Percentiles rank a stretch among this genome's conserved stretches.
Conservation (phyloP, 2,329 filamentous ascomycete species). For the Claviceps sorghi region DNA sequence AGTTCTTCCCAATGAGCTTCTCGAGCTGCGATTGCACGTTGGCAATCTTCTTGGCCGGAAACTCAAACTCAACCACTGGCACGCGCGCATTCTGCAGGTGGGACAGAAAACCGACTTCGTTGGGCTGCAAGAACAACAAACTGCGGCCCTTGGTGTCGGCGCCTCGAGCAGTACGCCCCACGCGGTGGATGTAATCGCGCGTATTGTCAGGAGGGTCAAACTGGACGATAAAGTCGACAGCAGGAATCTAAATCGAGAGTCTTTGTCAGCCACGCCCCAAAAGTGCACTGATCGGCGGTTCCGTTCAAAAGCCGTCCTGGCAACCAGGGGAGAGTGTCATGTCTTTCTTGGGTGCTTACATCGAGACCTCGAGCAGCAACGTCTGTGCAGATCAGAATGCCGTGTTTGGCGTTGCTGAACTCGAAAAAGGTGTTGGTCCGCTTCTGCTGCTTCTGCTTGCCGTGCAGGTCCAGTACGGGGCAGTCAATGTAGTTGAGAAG, state of each 20-base stretch:
- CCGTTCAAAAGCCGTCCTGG: not conserved
- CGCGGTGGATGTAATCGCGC: conserved; percentile 85
- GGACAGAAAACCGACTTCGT: conserved; percentile 80
- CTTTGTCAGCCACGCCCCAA: not conserved
- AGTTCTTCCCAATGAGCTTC: conserved; percentile 87
- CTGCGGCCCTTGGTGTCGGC: conserved; percentile 71
- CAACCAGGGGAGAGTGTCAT: not conserved
- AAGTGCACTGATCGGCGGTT: not conserved
- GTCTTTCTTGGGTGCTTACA: conserved; percentile 30
- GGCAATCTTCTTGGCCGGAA: conserved; percentile 80
- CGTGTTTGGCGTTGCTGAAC: conserved; percentile 62
- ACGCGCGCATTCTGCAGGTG: conserved; percentile 85
- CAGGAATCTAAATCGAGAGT: conserved; percentile 49
- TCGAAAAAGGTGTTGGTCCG: conserved; percentile 99
- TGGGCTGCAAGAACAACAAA: conserved; percentile 84
- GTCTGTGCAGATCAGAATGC: conserved; percentile 89
- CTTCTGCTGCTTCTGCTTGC: conserved; percentile 97
- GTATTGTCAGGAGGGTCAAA: conserved; percentile 90
- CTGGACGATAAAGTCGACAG: conserved; percentile 92
- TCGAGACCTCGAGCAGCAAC: conserved; percentile 90
- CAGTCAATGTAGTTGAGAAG: conserved; percentile 96
- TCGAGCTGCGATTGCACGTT: conserved; percentile 86
- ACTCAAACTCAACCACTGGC: conserved; percentile 90
- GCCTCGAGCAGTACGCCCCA: conserved; percentile 85
- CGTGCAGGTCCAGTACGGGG: conserved; percentile 72